These are phyloP conservation scores for Erythrobasidium hasegawianum DNA, from an alignment of 1,284 basidiomycete species.

Conservation along the genomic window DNA sequence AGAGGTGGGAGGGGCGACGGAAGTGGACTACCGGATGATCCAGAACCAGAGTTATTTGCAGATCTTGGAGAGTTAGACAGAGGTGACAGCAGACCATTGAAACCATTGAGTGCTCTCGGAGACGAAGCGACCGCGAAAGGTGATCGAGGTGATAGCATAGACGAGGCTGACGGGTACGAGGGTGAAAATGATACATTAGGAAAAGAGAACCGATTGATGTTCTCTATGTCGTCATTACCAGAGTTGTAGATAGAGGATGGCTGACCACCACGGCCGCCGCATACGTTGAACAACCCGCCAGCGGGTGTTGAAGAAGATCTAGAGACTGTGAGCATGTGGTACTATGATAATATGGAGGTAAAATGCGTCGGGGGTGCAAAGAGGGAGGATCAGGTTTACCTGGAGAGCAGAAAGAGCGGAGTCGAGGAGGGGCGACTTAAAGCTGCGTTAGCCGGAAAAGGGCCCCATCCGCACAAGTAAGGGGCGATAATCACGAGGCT, in stretches of 20 bases:
- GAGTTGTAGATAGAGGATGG: slow-evolving; percentile 35
- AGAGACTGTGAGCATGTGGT: too few relatives aligned
- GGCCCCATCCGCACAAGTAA: too few relatives aligned
- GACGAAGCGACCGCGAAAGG: not conserved
- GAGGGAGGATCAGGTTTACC: too few relatives aligned
- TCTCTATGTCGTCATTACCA: slow-evolving; percentile 38
- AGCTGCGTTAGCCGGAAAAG: too few relatives aligned
- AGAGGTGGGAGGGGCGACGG: slow-evolving; percentile 26
- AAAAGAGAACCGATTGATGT: slow-evolving; percentile 26
- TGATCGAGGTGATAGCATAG: not conserved
- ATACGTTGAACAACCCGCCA: not conserved
- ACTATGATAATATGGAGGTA: too few relatives aligned
- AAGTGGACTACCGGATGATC: not conserved
- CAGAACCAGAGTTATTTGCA: not conserved
- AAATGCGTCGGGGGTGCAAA: too few relatives aligned
- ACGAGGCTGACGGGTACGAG: slow-evolving; percentile 8
- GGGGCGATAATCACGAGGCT: too few relatives aligned
- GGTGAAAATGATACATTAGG: slow-evolving; percentile 28
- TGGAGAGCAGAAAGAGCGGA: too few relatives aligned
- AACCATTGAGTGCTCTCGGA: slow-evolving; percentile 5
- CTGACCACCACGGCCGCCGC: slow-evolving; percentile 9
- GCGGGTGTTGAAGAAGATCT: not conserved
- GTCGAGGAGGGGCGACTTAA: too few relatives aligned
- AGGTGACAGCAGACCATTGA: slow-evolving; percentile 3
- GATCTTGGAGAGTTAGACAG: not conserved